These are phyloP conservation scores for Sanghuangporus weigelae DNA, from an alignment of 1,284 basidiomycete species.

Conservation along the genomic window DNA sequence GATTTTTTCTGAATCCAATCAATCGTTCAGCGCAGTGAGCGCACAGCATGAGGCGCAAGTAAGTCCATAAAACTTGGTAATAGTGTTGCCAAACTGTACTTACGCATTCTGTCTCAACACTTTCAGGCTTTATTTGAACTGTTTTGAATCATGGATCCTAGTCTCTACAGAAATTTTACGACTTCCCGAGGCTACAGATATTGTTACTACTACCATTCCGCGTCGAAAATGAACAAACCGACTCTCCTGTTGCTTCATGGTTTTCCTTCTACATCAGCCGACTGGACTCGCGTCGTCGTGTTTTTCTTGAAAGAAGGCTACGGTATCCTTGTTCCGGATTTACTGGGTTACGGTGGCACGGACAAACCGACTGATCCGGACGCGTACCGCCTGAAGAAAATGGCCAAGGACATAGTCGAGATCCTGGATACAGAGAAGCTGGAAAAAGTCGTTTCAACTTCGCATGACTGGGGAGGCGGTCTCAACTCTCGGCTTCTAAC, in stretches of 20 bases:
- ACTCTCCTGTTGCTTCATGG: conserved; percentile 28
- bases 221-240: conserved; percentile 15
- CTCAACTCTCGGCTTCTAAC: conserved; percentile 13
- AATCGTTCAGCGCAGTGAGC: too few species aligned
- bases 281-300: conserved; percentile 27
- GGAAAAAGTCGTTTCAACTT: conserved; percentile 20
- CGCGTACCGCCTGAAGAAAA: conserved; percentile 17
- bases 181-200: conserved; percentile 21
- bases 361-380: conserved; percentile 24
- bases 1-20: too few species aligned
- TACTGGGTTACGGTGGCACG: conserved; percentile 45
- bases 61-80: too few species aligned
- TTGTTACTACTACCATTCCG: conserved; percentile 17
- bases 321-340: conserved; percentile 48
- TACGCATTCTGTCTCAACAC: not conserved
- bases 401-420: conserved; percentile 23
- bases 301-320: conserved; percentile 35
- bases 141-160: conserved; percentile 16
- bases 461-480: conserved; percentile 23
- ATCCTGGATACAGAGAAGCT: conserved; percentile 24
- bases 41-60: too few species aligned
- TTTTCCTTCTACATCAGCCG: conserved; percentile 24
- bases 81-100: too few species aligned
- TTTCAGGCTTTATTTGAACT: not conserved
- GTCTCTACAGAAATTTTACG: conserved; percentile 15